These are phyloP conservation scores for Pseudonitzschia multistriata DNA, from an alignment of 108 stramenopile species.

Conservation along the genomic window DNA sequence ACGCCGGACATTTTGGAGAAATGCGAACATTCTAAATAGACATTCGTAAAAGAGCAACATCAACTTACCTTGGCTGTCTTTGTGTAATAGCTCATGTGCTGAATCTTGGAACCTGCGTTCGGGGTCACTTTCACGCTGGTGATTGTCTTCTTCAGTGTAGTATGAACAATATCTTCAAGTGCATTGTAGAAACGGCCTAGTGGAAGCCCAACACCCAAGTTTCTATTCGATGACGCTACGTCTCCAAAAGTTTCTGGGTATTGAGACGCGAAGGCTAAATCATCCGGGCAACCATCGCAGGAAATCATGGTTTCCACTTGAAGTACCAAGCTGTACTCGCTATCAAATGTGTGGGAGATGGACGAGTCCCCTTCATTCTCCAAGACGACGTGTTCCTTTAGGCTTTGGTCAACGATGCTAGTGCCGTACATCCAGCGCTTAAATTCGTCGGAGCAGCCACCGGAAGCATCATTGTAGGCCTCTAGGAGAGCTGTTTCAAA, in stretches of 20 bases:
- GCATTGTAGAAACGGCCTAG: background rate
- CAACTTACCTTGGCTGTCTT: background rate
- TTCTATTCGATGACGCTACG: background rate
- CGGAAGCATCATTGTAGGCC: constrained; percentile 10
- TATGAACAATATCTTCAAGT: background rate
- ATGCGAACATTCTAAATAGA: no score
- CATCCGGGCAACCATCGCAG: constrained; percentile 9
- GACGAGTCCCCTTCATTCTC: background rate
- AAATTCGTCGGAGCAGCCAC: constrained; percentile 11
- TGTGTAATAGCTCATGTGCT: background rate
- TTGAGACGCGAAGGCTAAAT: constrained; percentile 2
- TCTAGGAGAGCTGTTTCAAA: constrained; percentile 12
- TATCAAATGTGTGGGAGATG: constrained; percentile 12
- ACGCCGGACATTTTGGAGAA: no score
- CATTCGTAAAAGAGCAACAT: no score
- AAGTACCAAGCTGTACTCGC: constrained; percentile 5
- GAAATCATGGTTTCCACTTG: constrained; percentile 11
- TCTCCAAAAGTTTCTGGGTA: constrained; percentile 15
- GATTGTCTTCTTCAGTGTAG: background rate
- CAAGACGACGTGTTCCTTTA: background rate
- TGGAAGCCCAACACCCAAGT: background rate
- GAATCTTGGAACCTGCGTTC: background rate
- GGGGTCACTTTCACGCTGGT: background rate
- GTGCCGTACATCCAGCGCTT: constrained; percentile 20
- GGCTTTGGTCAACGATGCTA: constrained; percentile 2